Evolutionary conservation across 768 basidiomycete genomes (phyloP), one percentile per base, ranked within the genome.

Genomic region (Boletus subparvulus): DNA sequence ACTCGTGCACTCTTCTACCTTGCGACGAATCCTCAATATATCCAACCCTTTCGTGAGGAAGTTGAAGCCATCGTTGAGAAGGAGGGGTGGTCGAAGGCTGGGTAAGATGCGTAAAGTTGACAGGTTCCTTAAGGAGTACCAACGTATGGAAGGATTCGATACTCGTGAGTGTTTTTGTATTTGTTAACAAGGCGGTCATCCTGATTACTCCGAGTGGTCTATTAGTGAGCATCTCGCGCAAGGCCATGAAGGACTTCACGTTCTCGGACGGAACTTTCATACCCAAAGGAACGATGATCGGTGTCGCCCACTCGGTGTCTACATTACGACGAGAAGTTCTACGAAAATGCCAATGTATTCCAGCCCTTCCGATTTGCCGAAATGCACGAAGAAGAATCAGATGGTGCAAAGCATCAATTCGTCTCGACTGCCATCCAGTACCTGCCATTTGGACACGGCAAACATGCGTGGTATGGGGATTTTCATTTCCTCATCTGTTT

Each of bases 341-440:
- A 80, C 45, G 59, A 72, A 3, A 67, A 76, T 37, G 58, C 79
- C 1, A n/a, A 66, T 0, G 54, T 51, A 2, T 79, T 85, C 57
- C 75, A 82, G 42, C 77, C 77, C 0, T 81, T 80, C 65, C 79
- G 83, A 6, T 84, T 61, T 40, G 42, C 37, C 2, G 5, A 26
- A 13, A 11, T 73, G 58, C 61, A 71, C 50, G 72, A 77, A n/a
- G 57, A 55, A 28, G 66, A 71, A 3, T 74, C 62, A 2, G 74
- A 76, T 19, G 57, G 55, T 14, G 53, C 55, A 6, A 74, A 70
- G 58, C 61, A 74, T 54, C 74, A 73, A 55, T 66, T 75, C 46
- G 67, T 70, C 30, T 68, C 74, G 4, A 72, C 74, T 1, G 59
- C 65, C 36, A 70, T 36, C 46, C 64, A 59, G 7, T 77, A 67